Conservation (phyloP, 306 rosid genomes). For the Cyclanthera cordifolia region DNA sequence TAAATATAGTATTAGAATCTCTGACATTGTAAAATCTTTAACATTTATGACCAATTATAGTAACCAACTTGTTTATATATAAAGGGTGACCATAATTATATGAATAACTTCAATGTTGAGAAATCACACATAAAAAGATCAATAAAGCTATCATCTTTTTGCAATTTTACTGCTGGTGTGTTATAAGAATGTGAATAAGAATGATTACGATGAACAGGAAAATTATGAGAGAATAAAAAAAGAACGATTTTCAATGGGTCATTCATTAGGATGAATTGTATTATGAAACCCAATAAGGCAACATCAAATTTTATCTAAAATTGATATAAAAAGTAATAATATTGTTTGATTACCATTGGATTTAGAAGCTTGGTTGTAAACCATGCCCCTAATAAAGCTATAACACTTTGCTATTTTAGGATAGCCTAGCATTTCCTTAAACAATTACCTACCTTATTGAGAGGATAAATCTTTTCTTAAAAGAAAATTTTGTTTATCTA, state of each 20-base stretch:
- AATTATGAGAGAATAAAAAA: no score
- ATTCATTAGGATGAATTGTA: background rate
- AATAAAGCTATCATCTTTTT: no score
- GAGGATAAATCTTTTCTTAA: background rate
- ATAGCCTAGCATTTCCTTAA: constrained; percentile 9
- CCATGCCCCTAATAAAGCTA: background rate
- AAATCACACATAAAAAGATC: no score
- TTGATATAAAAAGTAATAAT: background rate
- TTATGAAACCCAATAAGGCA: background rate
- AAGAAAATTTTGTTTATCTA: background rate
- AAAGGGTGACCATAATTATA: no score
- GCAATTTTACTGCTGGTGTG: no score
- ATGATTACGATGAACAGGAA: no score
- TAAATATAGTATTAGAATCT: no score
- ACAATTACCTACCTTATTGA: background rate
- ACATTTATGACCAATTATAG: no score
- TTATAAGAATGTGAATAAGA: no score
- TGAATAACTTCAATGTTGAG: no score
- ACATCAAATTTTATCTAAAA: background rate
- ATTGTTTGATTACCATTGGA: background rate
- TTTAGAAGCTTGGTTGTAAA: background rate
- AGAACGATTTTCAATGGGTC: background rate
- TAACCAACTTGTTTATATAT: no score
- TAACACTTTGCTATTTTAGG: background rate
- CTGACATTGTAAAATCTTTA: no score